These are phyloP conservation scores for Microsporum canis DNA, from an alignment of 2,329 filamentous ascomycete species.

Conservation along the genomic window DNA sequence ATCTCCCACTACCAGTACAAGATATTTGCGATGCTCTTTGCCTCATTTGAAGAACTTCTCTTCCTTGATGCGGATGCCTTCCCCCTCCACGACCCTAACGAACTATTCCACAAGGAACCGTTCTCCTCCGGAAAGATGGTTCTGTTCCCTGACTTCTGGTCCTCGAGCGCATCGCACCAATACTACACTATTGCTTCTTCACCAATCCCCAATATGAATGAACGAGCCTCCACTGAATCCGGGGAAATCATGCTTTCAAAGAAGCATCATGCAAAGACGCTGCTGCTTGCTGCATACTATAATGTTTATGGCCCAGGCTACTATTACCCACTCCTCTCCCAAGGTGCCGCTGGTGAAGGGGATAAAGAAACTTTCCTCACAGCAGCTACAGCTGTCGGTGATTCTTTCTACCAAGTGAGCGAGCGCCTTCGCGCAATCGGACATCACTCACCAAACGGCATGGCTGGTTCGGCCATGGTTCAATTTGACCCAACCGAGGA, in stretches of 20 bases:
- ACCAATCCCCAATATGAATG: constrained; percentile 16
- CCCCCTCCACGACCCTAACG: constrained; percentile 32
- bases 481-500: constrained; percentile 30
- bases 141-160: constrained; percentile 41
- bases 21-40: constrained; percentile 39
- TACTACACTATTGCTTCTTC: constrained; percentile 32
- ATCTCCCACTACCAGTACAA: constrained; percentile 40
- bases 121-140: constrained; percentile 34
- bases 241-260: constrained; percentile 39
- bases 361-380: constrained; percentile 43
- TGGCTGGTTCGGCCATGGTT: constrained; percentile 30
- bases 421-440: constrained; percentile 27
- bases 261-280: constrained; percentile 28
- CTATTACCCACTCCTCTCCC: constrained; percentile 38
- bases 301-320: constrained; percentile 37
- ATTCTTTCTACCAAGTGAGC: constrained; percentile 34
- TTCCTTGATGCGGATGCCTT: constrained; percentile 42
- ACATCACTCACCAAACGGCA: constrained; percentile 20
- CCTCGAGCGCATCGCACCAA: constrained; percentile 26
- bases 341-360: constrained; percentile 39
- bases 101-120: constrained; percentile 32
- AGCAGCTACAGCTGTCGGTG: constrained; percentile 32
- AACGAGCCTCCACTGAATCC: constrained; percentile 30
- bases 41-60: constrained; percentile 39
- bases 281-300: constrained; percentile 41